A percentile compares a stretch with the other conserved stretches of the same genome.
Evolutionary conservation across 257 asterid species (phyloP).

Genomic region (Salvia rosmarinus): DNA sequence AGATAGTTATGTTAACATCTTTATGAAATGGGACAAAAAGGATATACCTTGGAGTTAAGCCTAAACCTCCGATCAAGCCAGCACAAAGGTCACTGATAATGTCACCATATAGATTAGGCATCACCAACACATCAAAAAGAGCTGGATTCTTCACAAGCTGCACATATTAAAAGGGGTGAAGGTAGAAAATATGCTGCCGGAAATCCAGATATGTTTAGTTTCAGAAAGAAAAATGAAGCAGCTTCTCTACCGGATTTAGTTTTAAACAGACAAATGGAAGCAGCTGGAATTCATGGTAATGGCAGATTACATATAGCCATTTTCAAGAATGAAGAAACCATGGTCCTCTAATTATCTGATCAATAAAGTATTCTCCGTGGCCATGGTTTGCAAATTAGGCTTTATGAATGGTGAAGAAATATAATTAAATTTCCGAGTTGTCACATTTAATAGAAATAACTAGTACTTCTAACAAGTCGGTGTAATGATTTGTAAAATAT

Average conservation of each 20-base stretch:
- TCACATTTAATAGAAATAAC: background rate
- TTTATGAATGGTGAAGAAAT: background rate
- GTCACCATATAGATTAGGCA: constrained; percentile 66
- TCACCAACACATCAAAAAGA: constrained; percentile 82
- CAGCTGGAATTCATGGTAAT: background rate
- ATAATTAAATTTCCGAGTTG: background rate
- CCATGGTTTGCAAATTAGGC: background rate
- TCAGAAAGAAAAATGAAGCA: background rate
- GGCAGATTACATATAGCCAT: background rate
- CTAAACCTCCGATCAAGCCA: constrained; percentile 95
- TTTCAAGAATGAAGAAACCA: background rate
- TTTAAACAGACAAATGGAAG: background rate
- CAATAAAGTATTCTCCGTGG: background rate
- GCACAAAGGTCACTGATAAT: constrained; percentile 83
- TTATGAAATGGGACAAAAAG: constrained; percentile 2
- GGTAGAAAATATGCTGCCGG: background rate
- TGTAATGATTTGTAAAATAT: background rate
- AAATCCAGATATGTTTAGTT: background rate
- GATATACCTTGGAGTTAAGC: constrained; percentile 87
- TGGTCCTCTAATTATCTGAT: background rate
- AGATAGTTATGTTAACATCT: constrained; percentile 16
- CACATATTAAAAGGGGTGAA: too few species aligned
- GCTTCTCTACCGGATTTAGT: too few species aligned
- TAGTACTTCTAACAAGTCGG: background rate
- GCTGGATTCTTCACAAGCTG: constrained; percentile 95